Base-by-base conservation (phyloP, 306 rosid genomes). In the Erythrophleum fordii region DNA sequence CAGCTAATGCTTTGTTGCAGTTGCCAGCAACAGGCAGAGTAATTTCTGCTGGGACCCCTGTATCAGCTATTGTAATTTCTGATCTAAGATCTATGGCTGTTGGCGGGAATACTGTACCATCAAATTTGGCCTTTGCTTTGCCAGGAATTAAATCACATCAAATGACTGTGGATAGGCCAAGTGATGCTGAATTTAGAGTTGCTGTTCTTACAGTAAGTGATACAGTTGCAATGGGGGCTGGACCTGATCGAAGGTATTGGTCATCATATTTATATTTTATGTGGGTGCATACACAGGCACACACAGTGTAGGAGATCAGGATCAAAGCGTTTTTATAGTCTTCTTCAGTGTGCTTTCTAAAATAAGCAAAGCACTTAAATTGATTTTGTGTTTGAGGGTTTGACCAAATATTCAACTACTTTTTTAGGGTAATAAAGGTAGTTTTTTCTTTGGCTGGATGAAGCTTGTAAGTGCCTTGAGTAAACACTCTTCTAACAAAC, bases 151-250 rank as follows among this genome's bases (percentile, higher is more conserved):
- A 44, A 53, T 71, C 86, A 2, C 78, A 84, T 71, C 83, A 82
- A 83, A 28, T 23, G 76, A 77, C 71, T 62, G 80, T 69, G 16
- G 82, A 82, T 80, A 77, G 83, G 72, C 69, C 87, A 68, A 82
- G 8, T 34, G 84, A 80, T 82, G 83, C 82, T 59, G 87, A 84
- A 58, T 11, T 83, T 64, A 89, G 85, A 72, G 93, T 95, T 82
- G 93, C 95, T 78, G 66, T 95, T 89, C 97, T 95, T 84, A 95
- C 97, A 41, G 97, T 95, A 67, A 93, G 97, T 79, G 99, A 95
- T 69, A 95, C 98, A 37, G 98, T 95, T 83, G 90, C 97, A 76
- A 80, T 76, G 2, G 99, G 97, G 83, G 89, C 88, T 31, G 97
- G 97, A 56, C 97, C 97, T 28, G 99, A 95, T 91, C 84, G 97